Conservation (phyloP, 495 filamentous ascomycete species). For the Penicillium coffeae region DNA sequence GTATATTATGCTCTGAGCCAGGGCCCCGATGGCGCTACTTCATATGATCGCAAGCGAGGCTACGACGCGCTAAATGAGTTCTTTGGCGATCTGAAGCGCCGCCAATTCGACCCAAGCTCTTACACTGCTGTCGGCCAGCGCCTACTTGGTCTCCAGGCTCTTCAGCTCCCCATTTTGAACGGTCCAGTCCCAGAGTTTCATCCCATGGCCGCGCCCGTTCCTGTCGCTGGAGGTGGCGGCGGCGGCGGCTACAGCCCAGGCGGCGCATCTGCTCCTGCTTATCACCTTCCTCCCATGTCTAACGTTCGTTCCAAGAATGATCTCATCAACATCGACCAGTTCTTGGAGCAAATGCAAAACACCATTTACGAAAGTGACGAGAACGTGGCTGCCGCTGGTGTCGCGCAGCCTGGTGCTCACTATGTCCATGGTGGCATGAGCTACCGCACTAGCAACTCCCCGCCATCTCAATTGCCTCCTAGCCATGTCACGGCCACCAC, state of each 20-base stretch:
- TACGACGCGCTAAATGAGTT: conserved; percentile 90
- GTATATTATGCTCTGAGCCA: conserved; percentile 68
- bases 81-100: conserved; percentile 86
- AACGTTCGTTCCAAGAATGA: conserved; percentile 91
- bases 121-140: conserved; percentile 79
- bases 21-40: conserved; percentile 42
- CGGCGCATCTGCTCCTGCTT: conserved; percentile 51
- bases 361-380: conserved; percentile 91
- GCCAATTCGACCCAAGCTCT: conserved; percentile 78
- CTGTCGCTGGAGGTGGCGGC: conserved; percentile 52
- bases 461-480: conserved; percentile 51
- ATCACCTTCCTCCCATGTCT: conserved; percentile 76
- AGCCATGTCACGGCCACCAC: conserved; percentile 56
- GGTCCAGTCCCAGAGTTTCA: conserved; percentile 64
- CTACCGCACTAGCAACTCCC: conserved; percentile 72
- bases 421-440: conserved; percentile 55
- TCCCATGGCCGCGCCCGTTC: conserved; percentile 44
- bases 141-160: conserved; percentile 66
- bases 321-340: conserved; percentile 82
- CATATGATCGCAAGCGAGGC: conserved; percentile 70
- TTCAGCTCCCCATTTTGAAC: conserved; percentile 63
- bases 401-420: conserved; percentile 65
- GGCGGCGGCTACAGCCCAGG: conserved; percentile 49
- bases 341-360: conserved; percentile 90
- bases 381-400: conserved; percentile 68